Base-by-base conservation (phyloP, 768 basidiomycete species). In the Gymnopilus dilepis region DNA sequence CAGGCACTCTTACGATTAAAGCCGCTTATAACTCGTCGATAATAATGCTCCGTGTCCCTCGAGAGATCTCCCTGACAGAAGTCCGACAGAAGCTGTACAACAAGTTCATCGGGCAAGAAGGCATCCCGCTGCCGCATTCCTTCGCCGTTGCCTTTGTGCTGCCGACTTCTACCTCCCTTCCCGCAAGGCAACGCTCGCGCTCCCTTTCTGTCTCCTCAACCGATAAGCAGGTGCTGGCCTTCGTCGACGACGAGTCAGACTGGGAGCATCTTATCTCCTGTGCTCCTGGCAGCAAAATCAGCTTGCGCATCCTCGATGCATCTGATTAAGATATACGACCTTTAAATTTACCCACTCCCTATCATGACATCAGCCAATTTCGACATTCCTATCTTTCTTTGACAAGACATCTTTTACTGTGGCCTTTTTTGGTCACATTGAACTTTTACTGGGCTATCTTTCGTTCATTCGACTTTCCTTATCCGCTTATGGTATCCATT, bases 41-140 rank as follows among this genome's bases (percentile, higher is more conserved):
- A 63, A 78, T 91, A 63, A 70, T 88, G 47, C 79, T 92, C 38
- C 86, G 87, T 54, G 72, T 81, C 7, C 70, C 82, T 5, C 77
- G 78, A 63, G 74, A 78, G 34, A 76, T 77, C 48, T 47, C 81
- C 17, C 80, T 87, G 56, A 65, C 69, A 17, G 84, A 85, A 34
- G 63, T 90, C 9, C 86, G 87, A 54, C 75, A 75, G 50, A 80
- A 81, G 52, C 73, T 92, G 13, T 82, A 83, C 62, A 84, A 86
- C 50, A 90, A 90, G 67, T 86, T 92, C 67, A 77, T 82, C n/a
- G 77, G 79, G n/a, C 82, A 86, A 64, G 88, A 86, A 69, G 82
- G 80, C 55, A 64, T 86, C 40, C 76, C 79, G 12, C 80, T 90
- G 28, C 78, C 79, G 1, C 72, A 78, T 6, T 71, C 78, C 1